Conservation (phyloP, 345 rosid species). For the Rhodomyrtus tomentosa region DNA sequence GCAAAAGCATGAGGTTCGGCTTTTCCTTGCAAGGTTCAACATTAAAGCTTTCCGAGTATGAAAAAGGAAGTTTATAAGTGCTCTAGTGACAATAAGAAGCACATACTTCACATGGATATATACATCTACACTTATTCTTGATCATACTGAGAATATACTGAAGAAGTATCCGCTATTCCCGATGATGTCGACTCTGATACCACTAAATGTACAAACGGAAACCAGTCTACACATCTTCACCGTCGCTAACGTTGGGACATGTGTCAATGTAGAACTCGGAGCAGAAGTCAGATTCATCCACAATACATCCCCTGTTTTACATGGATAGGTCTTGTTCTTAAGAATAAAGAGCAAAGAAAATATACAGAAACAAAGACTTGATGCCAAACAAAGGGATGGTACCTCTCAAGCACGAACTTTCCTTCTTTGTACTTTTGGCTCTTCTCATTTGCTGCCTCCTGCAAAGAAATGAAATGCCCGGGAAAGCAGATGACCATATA, state of each 20-base stretch:
- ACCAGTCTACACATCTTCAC: constrained; percentile 31
- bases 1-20: neutral
- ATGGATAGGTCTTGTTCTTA: neutral
- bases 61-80: neutral
- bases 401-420: constrained; percentile 80
- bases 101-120: neutral
- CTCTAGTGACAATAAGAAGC: neutral
- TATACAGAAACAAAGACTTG: neutral
- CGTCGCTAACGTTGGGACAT: constrained; percentile 38
- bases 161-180: neutral
- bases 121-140: neutral
- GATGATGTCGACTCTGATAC: neutral
- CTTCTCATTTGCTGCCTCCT: constrained; percentile 70
- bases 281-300: constrained; percentile 62
- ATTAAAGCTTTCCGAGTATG: neutral
- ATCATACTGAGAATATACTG: neutral
- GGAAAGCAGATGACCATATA: neutral
- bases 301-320: constrained; percentile 52
- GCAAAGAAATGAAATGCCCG: neutral
- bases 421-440: constrained; percentile 79
- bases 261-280: constrained; percentile 50
- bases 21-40: neutral
- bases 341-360: neutral
- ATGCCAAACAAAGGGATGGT: neutral
- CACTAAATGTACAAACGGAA: neutral